Evolutionary conservation across 208 protist species (phyloP), one percentile per base, ranked within the genome.

Genomic region (Trypanosomatidae sp.): DNA sequence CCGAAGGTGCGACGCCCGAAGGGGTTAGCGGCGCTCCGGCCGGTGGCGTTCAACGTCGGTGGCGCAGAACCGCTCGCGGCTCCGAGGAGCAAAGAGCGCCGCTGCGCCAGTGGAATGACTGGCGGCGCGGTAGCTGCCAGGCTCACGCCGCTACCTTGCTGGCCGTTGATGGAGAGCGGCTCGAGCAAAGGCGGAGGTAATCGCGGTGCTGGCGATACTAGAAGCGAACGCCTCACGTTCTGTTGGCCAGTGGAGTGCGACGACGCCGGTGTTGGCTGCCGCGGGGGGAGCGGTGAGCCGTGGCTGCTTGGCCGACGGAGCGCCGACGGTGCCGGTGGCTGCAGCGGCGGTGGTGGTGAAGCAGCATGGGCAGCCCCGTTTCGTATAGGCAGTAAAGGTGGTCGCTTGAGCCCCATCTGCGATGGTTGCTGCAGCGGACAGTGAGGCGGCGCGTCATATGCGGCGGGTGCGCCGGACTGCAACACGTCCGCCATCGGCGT

Each of bases 1-100:
- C 81, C 80, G 77, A 89, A 90, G 22, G 65, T 74, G 73, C 82
- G 84, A 8, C 84, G 86, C 19, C 84, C 82, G 66, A 90, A 78
- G 33, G 77, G 80, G 64, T 88, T 90, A 19, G 39, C 1, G 47
- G 66, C 3, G 2, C 17, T 47, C 5, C 22, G 15, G 4, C 39
- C 22, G 12, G 9, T 19, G 6, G 22, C 28, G 19, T 43, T 9
- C 10, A 53, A 10, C 3, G 68, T 7, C 19, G 43, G 6, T 36
- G 65, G n/a, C 13, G 70, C 53, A 41, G 56, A 64, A 65, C 77
- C 83, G 53, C 80, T 79, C 71, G 88, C 86, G 25, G 46, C 70
- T 74, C 79, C n/a, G 30, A 52, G 50, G 49, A 28, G 56, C 36
- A 55, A 9, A 49, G 46, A 22, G 49, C 39, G 64, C 44, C 50